These are phyloP conservation scores for Umbilicus rupestris DNA, from an alignment of 164 flowering plant species.

Conservation along the genomic window DNA sequence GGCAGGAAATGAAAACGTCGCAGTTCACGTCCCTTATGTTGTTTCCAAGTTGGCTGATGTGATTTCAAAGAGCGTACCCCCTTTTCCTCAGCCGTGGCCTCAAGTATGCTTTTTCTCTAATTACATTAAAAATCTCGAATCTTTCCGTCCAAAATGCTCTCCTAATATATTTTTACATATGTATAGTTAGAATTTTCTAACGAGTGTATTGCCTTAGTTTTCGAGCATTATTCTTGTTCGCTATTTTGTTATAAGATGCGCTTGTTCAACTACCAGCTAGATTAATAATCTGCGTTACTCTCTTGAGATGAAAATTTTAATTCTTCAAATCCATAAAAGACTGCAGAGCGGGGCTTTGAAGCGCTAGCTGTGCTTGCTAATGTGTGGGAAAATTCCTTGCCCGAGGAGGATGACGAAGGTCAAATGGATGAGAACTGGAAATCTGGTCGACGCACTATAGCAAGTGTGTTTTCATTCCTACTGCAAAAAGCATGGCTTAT, in stretches of 20 bases:
- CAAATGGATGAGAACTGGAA: slow-evolving; percentile 28
- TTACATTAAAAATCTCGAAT: not conserved
- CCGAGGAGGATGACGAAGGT: slow-evolving; percentile 38
- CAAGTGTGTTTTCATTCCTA: slow-evolving; percentile 45
- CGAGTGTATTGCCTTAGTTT: too few species aligned
- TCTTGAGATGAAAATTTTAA: not conserved
- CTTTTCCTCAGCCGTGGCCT: slow-evolving; percentile 55
- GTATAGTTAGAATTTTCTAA: not conserved
- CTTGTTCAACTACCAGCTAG: too few species aligned
- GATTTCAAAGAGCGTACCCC: slow-evolving; percentile 40
- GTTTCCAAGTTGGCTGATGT: slow-evolving; percentile 30
- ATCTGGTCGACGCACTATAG: slow-evolving; percentile 32
- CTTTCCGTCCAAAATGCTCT: not conserved
- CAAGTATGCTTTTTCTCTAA: slow-evolving; percentile 31
- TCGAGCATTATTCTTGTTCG: too few species aligned
- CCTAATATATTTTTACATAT: not conserved
- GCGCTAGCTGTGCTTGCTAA: slow-evolving; percentile 58
- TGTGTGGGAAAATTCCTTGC: slow-evolving; percentile 43
- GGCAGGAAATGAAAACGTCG: slow-evolving; percentile 47
- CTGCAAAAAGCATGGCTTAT: slow-evolving; percentile 61
- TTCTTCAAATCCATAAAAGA: slow-evolving; percentile 21
- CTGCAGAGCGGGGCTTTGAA: slow-evolving; percentile 58
- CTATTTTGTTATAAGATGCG: too few species aligned
- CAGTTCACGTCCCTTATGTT: slow-evolving; percentile 44
- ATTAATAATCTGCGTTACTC: not conserved